Base-by-base conservation (phyloP, 768 basidiomycete species). In the Cystoderma amianthinum region DNA sequence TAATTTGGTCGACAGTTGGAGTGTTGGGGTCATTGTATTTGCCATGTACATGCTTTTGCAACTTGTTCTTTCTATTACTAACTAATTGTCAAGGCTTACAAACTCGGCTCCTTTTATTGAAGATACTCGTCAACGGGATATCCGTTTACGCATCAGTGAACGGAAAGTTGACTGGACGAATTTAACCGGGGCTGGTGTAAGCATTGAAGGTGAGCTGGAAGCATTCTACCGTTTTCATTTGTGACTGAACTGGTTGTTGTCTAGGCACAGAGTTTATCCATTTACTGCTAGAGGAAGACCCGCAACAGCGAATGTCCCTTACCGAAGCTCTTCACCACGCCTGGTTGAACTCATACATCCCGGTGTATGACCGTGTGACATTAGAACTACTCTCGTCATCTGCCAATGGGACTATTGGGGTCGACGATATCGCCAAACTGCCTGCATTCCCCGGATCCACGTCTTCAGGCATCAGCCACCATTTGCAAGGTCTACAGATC, bases 1-100 rank as follows among this genome's bases (percentile, higher is more conserved):
- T 53, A 77, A 82, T 43, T 65, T 85, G 15, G 96, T 98, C 38
- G 96, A 99, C 56, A 91, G 89, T 47, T 99, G 93, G 93, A 94
- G 90, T 35, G 78, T 93, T 9, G 95, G 96, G 4, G 91, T 96
- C 16, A 96, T 98, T 40, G 77, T 97, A 1, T 98, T 85, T 53
- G 84, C 84, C 17, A 93, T 91, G 93, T 92, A 53, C n/a, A n/a
- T n/a, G n/a, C n/a, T n/a, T n/a, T n/a, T n/a, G n/a, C n/a, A n/a
- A n/a, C n/a, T n/a, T n/a, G n/a, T n/a, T n/a, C n/a, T n/a, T n/a
- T n/a, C n/a, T n/a, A n/a, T n/a, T n/a, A n/a, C n/a, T n/a, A n/a
- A n/a, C n/a, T n/a, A n/a, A 36, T 39, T 41, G 33, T 32, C 35
- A 43, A 89, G 86, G 86, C 59, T 93, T 32, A 82, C 85, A 0